These are phyloP conservation scores for Leccinum longicurvipes DNA, from an alignment of 768 basidiomycete genomes.

Conservation along the genomic window DNA sequence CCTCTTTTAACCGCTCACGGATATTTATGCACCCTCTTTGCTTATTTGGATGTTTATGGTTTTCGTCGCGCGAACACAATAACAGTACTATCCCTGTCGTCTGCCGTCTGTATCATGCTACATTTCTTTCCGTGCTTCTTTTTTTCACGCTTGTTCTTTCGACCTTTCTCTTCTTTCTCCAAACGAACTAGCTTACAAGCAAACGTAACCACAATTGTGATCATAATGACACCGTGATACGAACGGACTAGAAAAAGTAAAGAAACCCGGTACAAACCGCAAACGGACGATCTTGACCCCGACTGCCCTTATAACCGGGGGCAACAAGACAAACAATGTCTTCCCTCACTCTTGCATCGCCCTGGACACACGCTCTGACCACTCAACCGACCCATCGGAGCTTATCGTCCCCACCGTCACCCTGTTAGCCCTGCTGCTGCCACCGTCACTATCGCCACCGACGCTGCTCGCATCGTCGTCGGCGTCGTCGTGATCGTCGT, in stretches of 20 bases:
- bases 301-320: neutral
- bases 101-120: slow-evolving; percentile 19
- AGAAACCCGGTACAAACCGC: too few species aligned
- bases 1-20: neutral
- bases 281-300: too few species aligned
- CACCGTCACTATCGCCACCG: neutral
- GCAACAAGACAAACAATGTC: neutral
- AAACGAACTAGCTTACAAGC: slow-evolving; percentile 27
- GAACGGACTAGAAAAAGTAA: neutral
- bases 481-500: neutral
- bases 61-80: slow-evolving; percentile 1
- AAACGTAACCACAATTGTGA: slow-evolving; percentile 27
- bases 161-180: neutral
- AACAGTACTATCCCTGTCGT: slow-evolving; percentile 14
- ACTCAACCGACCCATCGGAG: slow-evolving; percentile 5
- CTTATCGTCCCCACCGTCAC: neutral
- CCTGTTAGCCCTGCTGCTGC: neutral
- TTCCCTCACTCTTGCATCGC: slow-evolving; percentile 18
- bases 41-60: neutral
- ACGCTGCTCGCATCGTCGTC: neutral
- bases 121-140: slow-evolving; percentile 6
- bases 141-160: neutral
- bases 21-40: neutral
- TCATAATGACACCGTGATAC: neutral
- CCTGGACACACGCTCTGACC: slow-evolving; percentile 13